Conservation (phyloP, 768 basidiomycete species). For the Rubroboletus pulcherrimus region DNA sequence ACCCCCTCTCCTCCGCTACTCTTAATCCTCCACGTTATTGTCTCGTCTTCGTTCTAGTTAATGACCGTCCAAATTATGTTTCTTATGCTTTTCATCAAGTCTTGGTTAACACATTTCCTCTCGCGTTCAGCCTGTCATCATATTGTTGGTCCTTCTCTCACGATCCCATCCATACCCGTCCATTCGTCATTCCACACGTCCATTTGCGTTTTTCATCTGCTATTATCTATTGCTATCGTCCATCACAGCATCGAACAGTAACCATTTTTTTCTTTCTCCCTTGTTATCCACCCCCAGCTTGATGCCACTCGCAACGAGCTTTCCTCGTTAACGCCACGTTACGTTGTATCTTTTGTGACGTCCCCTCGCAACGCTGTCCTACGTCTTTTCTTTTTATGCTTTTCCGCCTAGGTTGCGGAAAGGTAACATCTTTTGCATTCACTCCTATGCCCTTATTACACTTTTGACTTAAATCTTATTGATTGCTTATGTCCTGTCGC, state of each 20-base stretch:
- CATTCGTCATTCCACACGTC: conserved; percentile 19
- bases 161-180: conserved; percentile 11
- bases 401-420: conserved; percentile 7
- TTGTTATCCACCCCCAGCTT: neutral
- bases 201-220: conserved; percentile 28
- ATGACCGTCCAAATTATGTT: conserved; percentile 13
- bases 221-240: conserved; percentile 36
- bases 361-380: conserved; percentile 10
- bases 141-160: conserved; percentile 19
- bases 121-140: conserved; percentile 22
- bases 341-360: conserved; percentile 19
- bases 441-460: neutral
- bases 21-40: neutral
- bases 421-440: neutral
- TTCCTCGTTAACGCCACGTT: conserved; percentile 3
- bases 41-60: conserved; percentile 19
- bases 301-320: conserved; percentile 17
- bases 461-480: conserved; percentile 14
- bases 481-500: conserved; percentile 10
- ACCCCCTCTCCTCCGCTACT: too few relatives aligned
- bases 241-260: conserved; percentile 17
- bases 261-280: neutral
- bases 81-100: conserved; percentile 13
- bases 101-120: conserved; percentile 1
- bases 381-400: neutral